These are phyloP conservation scores for Anaeromyces robustus DNA, from an alignment of 192 early-diverging fungal genomes.

Conservation along the genomic window DNA sequence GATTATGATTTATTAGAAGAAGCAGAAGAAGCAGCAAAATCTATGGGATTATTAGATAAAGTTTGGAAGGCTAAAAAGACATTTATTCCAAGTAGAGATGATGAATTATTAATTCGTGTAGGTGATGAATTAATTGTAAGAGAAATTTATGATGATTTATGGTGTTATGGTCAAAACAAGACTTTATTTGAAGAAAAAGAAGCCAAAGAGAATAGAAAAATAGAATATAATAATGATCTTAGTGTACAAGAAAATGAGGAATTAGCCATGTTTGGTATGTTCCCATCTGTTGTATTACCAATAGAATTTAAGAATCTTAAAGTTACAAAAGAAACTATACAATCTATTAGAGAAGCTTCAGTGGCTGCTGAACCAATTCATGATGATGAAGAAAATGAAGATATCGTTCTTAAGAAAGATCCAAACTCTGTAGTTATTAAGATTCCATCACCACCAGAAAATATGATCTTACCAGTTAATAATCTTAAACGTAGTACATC, in stretches of 20 bases:
- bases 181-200: not conserved
- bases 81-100: not conserved
- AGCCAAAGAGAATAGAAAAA: not conserved
- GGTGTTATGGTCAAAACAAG: not conserved
- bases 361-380: not conserved
- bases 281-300: not conserved
- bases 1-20: not conserved
- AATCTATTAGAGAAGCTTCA: not conserved
- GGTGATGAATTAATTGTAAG: not conserved
- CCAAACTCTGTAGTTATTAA: not conserved
- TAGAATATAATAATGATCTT: not conserved
- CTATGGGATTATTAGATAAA: not conserved
- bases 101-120: not conserved
- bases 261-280: not conserved
- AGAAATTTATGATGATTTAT: not conserved
- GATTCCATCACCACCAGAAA: not conserved
- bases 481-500: not conserved
- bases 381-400: not conserved
- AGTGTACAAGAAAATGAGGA: not conserved
- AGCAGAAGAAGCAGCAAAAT: not conserved
- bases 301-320: not conserved
- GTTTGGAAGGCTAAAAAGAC: not conserved
- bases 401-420: not conserved
- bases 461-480: not conserved
- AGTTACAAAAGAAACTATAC: not conserved